Evolutionary conservation across 306 rosid species (phyloP), one percentile per base, ranked within the genome.

Genomic region (Casuarina cunninghamiana): DNA sequence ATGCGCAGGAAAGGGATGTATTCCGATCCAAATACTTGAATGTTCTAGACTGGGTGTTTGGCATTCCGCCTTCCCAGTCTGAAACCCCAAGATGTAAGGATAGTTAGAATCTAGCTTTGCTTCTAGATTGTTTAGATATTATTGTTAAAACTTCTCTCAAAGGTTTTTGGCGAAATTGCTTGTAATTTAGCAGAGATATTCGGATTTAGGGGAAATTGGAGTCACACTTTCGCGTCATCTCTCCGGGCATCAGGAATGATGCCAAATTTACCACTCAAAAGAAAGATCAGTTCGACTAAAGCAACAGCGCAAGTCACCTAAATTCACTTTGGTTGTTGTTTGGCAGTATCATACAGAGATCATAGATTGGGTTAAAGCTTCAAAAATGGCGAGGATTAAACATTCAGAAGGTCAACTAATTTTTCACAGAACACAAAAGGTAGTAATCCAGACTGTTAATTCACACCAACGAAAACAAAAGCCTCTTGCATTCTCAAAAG

Each of bases 41-140:
- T 61, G 97, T 91, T 76, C 97, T 95, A 16, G 97, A 95, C 77
- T 95, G 99, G 99, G 99, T 95, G 44, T 95, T 95, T 51, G 99
- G 99, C 5, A 81, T 93, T 6, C 99, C 99, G 42, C 94, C 97
- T 82, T 90, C 97, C 62, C 85, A 91, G 8, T 85, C 90, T 77
- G 97, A 93, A 81, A 93, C 94, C 53, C 98, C 99, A 1, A 83
- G 88, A 77, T 81, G 88, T 90, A 89, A 91, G 78, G 78, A 77
- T 5, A 55, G 62, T 15, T 78, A 72, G 51, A 49, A 77, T 37
- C 77, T 8, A 60, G 74, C 12, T 8, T 65, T 17, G 32, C 32
- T 26, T 26, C 32, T 26, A 26, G 32, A 26, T 26, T 26, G 32
- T 5, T 44, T 8, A 21, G 39, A 65, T 37, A 48, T 65, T 12